Base-by-base conservation (phyloP, 78 protist species). In the Guillardia theta region DNA sequence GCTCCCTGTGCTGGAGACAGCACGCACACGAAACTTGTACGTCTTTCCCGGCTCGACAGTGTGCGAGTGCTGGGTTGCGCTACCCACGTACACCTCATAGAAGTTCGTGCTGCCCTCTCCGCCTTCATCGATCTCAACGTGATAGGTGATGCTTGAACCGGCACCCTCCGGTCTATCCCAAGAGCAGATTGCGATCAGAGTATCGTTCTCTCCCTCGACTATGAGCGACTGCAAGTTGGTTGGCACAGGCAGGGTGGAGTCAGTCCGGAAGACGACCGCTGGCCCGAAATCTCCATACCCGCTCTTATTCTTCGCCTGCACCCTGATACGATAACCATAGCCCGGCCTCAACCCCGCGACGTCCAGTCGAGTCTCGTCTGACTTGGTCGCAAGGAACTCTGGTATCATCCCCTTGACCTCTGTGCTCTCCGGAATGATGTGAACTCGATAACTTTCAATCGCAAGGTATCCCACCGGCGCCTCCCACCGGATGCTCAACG, bases 1-100 rank as follows among this genome's bases (percentile, higher is more conserved):
- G 83, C 45, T 70, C 21, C 83, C 83, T 4, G 41, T 24, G n/a
- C 46, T 1, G 6, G 45, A 33, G n/a, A 70, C 83, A 12, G 83
- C 83, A 24, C 83, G 83, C 36, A 70, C 83, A 43, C 83, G 83
- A 43, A 70, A 70, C 83, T 70, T 70, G 83, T 70, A 70, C 46
- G 15, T 4, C 83, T 70, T 70, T 12, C 83, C 83, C 46, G 45
- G 33, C 36, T 24, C 46, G 46, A 70, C 46, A 36, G 6, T 36
- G 41, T 22, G 83, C 41, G 83, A 12, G 6, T 36, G 36, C 41
- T 70, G 83, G 46, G 83, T 12, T 12, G 9, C 4, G 9, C 46
- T 22, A 15, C 83, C 83, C n/a, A 70, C 83, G 41, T 70, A 70
- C 10, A 70, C 83, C 83, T 70, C 83, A 43, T 12, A 4, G 41